Conservation (phyloP, 495 filamentous ascomycete genomes). For the Elaphomyces granulatus region DNA sequence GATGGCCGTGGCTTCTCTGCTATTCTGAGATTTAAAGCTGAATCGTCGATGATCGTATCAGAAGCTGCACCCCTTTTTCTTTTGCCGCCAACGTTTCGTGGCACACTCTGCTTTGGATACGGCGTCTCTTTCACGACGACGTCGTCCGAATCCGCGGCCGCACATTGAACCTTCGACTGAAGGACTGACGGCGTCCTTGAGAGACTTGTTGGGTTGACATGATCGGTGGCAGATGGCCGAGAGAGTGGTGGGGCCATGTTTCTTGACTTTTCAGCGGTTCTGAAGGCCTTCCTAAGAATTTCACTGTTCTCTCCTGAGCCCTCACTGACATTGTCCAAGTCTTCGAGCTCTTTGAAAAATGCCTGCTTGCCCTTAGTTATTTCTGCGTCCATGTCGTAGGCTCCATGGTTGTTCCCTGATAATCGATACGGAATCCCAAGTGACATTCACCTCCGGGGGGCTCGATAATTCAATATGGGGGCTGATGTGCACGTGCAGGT, state of each 20-base stretch:
- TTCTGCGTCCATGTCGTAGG: slow-evolving; percentile 1
- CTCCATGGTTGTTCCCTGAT: too few relatives aligned
- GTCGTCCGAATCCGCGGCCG: slow-evolving; percentile 1
- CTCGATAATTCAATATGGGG: too few relatives aligned
- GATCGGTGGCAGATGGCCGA: background rate
- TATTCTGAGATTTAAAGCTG: background rate
- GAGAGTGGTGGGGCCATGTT: background rate
- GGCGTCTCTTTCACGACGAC: slow-evolving; percentile 5
- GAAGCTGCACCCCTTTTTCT: background rate
- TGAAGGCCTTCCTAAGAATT: slow-evolving; percentile 1
- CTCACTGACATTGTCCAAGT: slow-evolving; percentile 29
- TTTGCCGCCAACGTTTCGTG: slow-evolving; percentile 6
- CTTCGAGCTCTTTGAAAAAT: slow-evolving; percentile 34
- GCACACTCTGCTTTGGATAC: slow-evolving; percentile 10
- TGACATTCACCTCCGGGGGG: too few relatives aligned
- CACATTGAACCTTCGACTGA: background rate
- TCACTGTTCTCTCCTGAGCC: slow-evolving; percentile 8
- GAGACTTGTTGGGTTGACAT: background rate
- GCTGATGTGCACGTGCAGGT: too few relatives aligned
- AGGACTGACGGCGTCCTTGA: background rate
- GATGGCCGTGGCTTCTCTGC: slow-evolving; percentile 19
- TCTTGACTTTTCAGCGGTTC: slow-evolving; percentile 2
- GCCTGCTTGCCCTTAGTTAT: slow-evolving; percentile 19
- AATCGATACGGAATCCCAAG: too few relatives aligned
- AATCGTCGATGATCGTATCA: background rate